Evolutionary conservation across 805 yeast genomes (phyloP).

Genomic region (Yarrowia deformans): DNA sequence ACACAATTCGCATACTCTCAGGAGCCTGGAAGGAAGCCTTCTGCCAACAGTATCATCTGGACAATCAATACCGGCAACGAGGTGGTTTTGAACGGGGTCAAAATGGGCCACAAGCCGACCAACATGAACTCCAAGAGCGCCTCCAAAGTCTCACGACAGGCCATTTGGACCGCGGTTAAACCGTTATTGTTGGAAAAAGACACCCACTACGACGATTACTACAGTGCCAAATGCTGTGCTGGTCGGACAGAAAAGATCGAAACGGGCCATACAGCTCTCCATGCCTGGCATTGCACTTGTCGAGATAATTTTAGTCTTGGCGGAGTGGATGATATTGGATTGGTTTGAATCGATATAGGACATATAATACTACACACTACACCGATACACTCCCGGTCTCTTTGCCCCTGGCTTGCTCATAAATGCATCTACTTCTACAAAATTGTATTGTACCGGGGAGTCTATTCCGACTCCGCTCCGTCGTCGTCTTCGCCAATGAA

Average conservation of each 20-base stretch:
- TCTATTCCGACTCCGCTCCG: slow-evolving; percentile 34
- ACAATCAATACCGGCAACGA: slow-evolving; percentile 56
- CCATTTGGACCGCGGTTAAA: slow-evolving; percentile 3
- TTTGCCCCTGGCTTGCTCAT: slow-evolving; percentile 13
- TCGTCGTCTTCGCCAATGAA: slow-evolving; percentile 39
- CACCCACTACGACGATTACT: background rate
- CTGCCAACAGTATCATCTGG: slow-evolving; percentile 7
- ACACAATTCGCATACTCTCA: slow-evolving; percentile 40
- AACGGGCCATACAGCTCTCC: slow-evolving; percentile 6
- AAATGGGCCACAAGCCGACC: slow-evolving; percentile 37
- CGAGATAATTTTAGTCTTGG: slow-evolving; percentile 13
- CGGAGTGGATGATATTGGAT: background rate
- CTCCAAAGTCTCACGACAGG: slow-evolving; percentile 7
- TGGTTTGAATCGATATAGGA: no score
- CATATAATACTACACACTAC: no score
- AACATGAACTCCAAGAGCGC: background rate
- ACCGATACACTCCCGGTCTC: no score
- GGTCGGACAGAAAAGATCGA: background rate
- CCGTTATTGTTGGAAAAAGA: slow-evolving; percentile 3
- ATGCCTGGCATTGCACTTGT: slow-evolving; percentile 15
- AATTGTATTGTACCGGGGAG: slow-evolving; percentile 5
- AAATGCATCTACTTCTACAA: slow-evolving; percentile 38
- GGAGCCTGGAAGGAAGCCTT: slow-evolving; percentile 5
- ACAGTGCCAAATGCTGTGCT: slow-evolving; percentile 5
- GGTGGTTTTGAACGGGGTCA: slow-evolving; percentile 37